These are phyloP conservation scores for Candida rishiriensis DNA, from an alignment of 805 yeast species.

Conservation along the genomic window DNA sequence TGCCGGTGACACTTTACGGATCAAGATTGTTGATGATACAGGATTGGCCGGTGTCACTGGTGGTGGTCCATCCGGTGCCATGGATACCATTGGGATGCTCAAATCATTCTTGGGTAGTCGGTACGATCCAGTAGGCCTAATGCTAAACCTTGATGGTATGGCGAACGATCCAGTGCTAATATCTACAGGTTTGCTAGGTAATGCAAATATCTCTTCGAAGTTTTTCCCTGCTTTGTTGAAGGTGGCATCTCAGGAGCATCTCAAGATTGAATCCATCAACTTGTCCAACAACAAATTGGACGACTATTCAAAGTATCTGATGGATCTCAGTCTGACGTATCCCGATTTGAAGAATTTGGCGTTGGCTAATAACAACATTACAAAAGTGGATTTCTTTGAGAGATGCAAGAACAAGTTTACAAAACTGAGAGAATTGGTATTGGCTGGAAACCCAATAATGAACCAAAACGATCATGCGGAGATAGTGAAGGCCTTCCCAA, in stretches of 20 bases:
- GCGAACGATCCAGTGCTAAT: slow-evolving; percentile 56
- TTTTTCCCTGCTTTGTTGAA: slow-evolving; percentile 89
- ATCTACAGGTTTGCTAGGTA: slow-evolving; percentile 55
- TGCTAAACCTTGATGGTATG: slow-evolving; percentile 68
- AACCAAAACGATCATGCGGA: slow-evolving; percentile 48
- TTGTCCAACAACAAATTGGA: slow-evolving; percentile 68
- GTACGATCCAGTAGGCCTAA: slow-evolving; percentile 56
- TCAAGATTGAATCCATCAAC: slow-evolving; percentile 68
- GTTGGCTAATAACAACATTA: slow-evolving; percentile 67
- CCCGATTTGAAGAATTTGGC: slow-evolving; percentile 79
- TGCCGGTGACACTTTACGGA: slow-evolving; percentile 65
- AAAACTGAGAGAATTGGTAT: slow-evolving; percentile 67
- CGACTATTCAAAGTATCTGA: slow-evolving; percentile 44
- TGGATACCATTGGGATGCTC: slow-evolving; percentile 57
- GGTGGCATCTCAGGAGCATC: slow-evolving; percentile 50
- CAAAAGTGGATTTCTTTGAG: slow-evolving; percentile 57
- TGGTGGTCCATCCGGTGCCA: slow-evolving; percentile 11
- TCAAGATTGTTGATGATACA: slow-evolving; percentile 34
- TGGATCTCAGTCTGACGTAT: slow-evolving; percentile 64
- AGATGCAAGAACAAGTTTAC: slow-evolving; percentile 74
- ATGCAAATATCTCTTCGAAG: slow-evolving; percentile 50
- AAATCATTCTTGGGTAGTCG: slow-evolving; percentile 58
- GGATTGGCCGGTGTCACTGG: slow-evolving; percentile 20
- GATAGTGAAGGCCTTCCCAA: slow-evolving; percentile 71
- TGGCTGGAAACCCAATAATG: slow-evolving; percentile 73